A percentile compares a stretch with the other conserved stretches of the same genome.
Conservation (phyloP, 345 rosid species). For the Populus davidiana region DNA sequence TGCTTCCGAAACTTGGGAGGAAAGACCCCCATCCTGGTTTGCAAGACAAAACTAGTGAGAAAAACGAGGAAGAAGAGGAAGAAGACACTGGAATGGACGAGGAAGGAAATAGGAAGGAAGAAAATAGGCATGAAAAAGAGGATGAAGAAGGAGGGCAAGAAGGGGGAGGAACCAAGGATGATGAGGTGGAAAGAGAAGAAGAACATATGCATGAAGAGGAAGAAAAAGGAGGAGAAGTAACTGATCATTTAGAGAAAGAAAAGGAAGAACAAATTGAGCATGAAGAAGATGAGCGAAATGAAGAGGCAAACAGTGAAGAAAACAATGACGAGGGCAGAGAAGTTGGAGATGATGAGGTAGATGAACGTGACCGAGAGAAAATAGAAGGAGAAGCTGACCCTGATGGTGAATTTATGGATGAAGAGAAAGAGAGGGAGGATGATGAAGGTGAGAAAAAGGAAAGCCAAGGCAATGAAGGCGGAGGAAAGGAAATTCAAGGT, state of each 20-base stretch:
- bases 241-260: slow-evolving; percentile 20
- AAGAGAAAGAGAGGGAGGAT: slow-evolving; percentile 32
- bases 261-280: slow-evolving; percentile 16
- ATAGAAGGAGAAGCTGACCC: slow-evolving; percentile 38
- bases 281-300: slow-evolving; percentile 49
- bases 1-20: slow-evolving; percentile 58
- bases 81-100: slow-evolving; percentile 36
- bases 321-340: slow-evolving; percentile 15
- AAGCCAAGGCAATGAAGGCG: slow-evolving; percentile 22
- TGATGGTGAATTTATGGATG: slow-evolving; percentile 51
- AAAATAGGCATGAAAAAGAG: slow-evolving; percentile 30
- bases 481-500: slow-evolving; percentile 32
- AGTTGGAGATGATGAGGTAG: slow-evolving; percentile 26
- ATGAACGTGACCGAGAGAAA: slow-evolving; percentile 24
- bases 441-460: slow-evolving; percentile 35
- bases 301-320: slow-evolving; percentile 13
- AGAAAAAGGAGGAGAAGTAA: slow-evolving; percentile 15
- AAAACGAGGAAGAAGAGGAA: slow-evolving; percentile 40
- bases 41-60: slow-evolving; percentile 32
- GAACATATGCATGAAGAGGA: slow-evolving; percentile 24
- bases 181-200: slow-evolving; percentile 30
- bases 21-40: slow-evolving; percentile 58
- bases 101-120: slow-evolving; percentile 41
- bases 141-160: slow-evolving; percentile 31
- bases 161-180: slow-evolving; percentile 14